A percentile compares a stretch with the other conserved stretches of the same genome.
phyloP scores from a whole-genome alignment of 257 asterid species.

The Henckelia pumila region DNA sequence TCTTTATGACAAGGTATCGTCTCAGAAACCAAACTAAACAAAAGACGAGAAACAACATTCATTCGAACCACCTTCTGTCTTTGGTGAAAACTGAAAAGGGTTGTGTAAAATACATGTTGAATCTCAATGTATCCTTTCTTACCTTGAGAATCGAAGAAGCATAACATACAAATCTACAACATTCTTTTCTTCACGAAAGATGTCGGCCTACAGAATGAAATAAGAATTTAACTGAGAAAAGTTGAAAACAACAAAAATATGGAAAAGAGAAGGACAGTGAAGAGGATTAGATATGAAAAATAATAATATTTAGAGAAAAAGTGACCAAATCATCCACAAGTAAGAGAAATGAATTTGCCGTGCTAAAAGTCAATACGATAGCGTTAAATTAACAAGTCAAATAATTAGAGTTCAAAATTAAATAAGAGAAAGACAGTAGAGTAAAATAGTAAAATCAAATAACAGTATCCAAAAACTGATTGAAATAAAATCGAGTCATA shows the following conservation, averaged over 20 bases:
- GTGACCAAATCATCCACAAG: slow-evolving; percentile 6
- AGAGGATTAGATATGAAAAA: background rate
- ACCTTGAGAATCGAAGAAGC: slow-evolving; percentile 96
- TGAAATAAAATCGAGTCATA: background rate
- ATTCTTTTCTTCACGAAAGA: slow-evolving; percentile 78
- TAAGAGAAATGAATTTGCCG: background rate
- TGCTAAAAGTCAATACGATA: slow-evolving; percentile 11
- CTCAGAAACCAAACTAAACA: slow-evolving; percentile 85
- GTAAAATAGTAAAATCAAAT: background rate
- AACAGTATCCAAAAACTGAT: background rate
- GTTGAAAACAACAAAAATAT: slow-evolving; percentile 20
- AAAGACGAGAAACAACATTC: slow-evolving; percentile 33
- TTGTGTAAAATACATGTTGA: slow-evolving; percentile 19
- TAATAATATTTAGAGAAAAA: background rate
- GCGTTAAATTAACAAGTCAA: background rate
- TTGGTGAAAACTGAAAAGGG: slow-evolving; percentile 5
- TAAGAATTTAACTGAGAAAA: slow-evolving; percentile 24
- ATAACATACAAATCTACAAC: slow-evolving; percentile 79
- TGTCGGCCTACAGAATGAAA: slow-evolving; percentile 66
- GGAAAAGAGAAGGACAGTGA: slow-evolving; percentile 12
- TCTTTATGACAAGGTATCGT: slow-evolving; percentile 93
- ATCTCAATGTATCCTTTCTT: slow-evolving; percentile 34
- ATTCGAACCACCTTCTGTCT: slow-evolving; percentile 25
- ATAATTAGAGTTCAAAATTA: background rate
- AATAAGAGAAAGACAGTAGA: background rate